Base-by-base conservation (phyloP, 257 asterid genomes). In the Solanum sparsipilum region DNA sequence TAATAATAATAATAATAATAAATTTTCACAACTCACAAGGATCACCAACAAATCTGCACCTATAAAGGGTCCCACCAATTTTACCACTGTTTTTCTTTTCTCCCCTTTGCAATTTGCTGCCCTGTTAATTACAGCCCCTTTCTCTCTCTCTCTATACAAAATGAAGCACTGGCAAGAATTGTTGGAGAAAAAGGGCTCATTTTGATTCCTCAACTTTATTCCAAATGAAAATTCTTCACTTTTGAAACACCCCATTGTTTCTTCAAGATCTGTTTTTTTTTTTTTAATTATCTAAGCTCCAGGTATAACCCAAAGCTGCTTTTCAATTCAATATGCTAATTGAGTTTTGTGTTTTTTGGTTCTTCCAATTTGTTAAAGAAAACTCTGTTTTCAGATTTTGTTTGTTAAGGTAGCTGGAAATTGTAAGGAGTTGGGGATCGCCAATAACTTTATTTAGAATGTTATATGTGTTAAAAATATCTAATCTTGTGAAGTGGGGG, bases 11-110 rank as follows among this genome's bases (percentile, higher is more conserved):
- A 12, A 44, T 44, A 44, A 39, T 0, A 36, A 38, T 9, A 38
- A 38, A 91, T 90, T 85, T 56, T 56, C 65, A 56, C 65, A 56
- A 56, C 65, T 84, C 88, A 81, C 90, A 88, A 72, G 76, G 91
- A 88, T 93, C 89, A 72, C 88, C 93, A 90, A 91, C 98, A 93
- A 93, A 95, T 89, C 86, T 93, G 93, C 94, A 92, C 91, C 94
- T 88, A 86, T 35, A 87, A 82, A 74, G 87, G 95, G 92, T 44
- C 96, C 98, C 95, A 90, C 94, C 88, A 89, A 91, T 91, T 88
- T 84, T 76, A 73, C 88, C 87, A 39, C 21, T 85, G 46, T 34
- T 63, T 70, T 78, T 25, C 35, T 27, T 56, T 7, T 56, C 65
- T 56, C 65, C 65, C 65, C 3, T 74, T 83, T 84, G 63, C 63